Conservation (phyloP, 2,329 filamentous ascomycete species). For the Alternaria metachromatica region DNA sequence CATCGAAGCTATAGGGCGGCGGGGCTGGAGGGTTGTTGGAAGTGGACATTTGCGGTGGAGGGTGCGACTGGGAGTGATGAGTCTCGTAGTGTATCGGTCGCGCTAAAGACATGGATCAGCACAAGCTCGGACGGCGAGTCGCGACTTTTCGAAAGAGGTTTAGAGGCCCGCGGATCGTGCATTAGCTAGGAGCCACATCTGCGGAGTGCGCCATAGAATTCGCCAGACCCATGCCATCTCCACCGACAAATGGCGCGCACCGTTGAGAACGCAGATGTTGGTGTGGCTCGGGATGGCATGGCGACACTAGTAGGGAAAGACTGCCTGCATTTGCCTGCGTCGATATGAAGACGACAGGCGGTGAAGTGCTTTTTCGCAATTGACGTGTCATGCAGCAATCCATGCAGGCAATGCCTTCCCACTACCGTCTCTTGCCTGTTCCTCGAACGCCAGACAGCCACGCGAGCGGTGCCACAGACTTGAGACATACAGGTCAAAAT, state of each 20-base stretch:
- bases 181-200: constrained; percentile 38
- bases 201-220: constrained; percentile 32
- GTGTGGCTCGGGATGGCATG: constrained; percentile 4
- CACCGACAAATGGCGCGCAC: constrained; percentile 16
- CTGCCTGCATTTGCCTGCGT: constrained; percentile 9
- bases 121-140: constrained; percentile 15
- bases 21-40: constrained; percentile 40
- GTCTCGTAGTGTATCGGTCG: constrained; percentile 33
- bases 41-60: constrained; percentile 44
- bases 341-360: constrained; percentile 1
- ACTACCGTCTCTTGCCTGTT: constrained; percentile 8
- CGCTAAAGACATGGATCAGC: constrained; percentile 36
- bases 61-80: constrained; percentile 37
- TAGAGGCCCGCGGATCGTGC: constrained; percentile 23
- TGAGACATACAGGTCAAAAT: constrained; percentile 14
- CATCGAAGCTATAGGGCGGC: constrained; percentile 53
- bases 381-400: constrained; percentile 20
- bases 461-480: constrained; percentile 24
- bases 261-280: constrained; percentile 2
- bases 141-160: constrained; percentile 18
- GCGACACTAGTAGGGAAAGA: constrained; percentile 3
- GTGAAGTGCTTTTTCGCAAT: constrained; percentile 19
- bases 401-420: constrained; percentile 16
- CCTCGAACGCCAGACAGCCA: constrained; percentile 15
- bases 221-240: constrained; percentile 21